Conservation (phyloP, 345 rosid species). For the Salix brachista region DNA sequence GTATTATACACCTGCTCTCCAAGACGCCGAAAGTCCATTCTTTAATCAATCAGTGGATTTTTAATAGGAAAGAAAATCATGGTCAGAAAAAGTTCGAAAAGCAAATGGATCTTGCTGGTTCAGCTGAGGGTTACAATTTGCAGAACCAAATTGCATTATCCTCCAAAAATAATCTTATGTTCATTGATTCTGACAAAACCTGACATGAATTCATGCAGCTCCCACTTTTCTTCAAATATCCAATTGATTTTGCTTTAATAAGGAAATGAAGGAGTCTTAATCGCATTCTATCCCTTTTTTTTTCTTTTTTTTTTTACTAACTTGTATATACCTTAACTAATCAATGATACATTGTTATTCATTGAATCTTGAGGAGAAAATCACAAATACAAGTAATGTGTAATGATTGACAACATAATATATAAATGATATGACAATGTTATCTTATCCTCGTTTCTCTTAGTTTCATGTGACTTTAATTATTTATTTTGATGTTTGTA, state of each 20-base stretch:
- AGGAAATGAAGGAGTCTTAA: not conserved
- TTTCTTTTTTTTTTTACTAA: too few relatives aligned
- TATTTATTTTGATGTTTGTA: too few relatives aligned
- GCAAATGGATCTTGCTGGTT: not conserved
- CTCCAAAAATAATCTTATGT: slow-evolving; percentile 21
- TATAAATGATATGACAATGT: not conserved
- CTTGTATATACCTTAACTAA: too few relatives aligned
- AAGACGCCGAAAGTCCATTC: not conserved
- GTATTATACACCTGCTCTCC: not conserved
- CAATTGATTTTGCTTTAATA: not conserved
- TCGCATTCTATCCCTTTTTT: not conserved
- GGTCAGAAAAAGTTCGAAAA: not conserved
- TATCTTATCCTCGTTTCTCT: too few relatives aligned
- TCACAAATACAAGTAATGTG: not conserved
- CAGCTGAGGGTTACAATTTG: slow-evolving; percentile 4
- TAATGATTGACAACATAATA: not conserved
- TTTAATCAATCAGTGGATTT: not conserved
- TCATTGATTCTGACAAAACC: slow-evolving; percentile 35
- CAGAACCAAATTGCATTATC: slow-evolving; percentile 17
- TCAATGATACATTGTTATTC: not conserved
- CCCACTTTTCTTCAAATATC: not conserved
- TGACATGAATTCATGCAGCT: not conserved
- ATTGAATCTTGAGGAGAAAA: not conserved
- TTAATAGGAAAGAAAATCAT: not conserved
- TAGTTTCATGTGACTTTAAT: too few relatives aligned